Conservation (phyloP, 2,329 filamentous ascomycete species). For the Talaromyces sp. region DNA sequence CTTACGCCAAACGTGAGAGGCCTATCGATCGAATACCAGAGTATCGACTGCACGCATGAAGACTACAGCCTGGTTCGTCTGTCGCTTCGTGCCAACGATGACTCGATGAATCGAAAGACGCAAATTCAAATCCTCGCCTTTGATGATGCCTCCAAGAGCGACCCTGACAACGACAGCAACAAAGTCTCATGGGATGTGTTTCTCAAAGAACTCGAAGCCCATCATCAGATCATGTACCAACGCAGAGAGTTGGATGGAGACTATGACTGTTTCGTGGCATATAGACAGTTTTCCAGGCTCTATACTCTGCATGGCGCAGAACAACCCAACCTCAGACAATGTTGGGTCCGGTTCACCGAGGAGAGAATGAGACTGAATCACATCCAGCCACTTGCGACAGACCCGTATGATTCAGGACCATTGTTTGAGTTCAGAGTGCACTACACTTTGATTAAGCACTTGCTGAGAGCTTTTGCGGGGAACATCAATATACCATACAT, state of each 20-base stretch:
- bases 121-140: conserved; percentile 10
- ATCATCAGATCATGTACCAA: background rate
- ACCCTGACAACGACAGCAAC: background rate
- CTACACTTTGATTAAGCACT: conserved; percentile 8
- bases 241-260: conserved; percentile 4
- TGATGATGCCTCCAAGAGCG: background rate
- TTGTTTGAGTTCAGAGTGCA: conserved; percentile 10
- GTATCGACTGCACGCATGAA: background rate
- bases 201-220: background rate
- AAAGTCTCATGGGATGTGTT: conserved; percentile 2
- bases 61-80: conserved; percentile 4
- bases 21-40: conserved; percentile 6
- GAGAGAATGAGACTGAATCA: background rate
- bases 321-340: conserved; percentile 4
- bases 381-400: conserved; percentile 6
- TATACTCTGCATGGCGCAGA: conserved; percentile 3
- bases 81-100: conserved; percentile 3
- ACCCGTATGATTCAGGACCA: conserved; percentile 2
- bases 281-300: conserved; percentile 6
- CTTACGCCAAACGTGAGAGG: conserved; percentile 9
- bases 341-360: conserved; percentile 5
- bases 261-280: conserved; percentile 9
- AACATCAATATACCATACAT: conserved; percentile 11
- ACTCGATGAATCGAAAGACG: conserved; percentile 7
- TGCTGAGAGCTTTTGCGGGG: conserved; percentile 10